These are phyloP conservation scores for Limnomonas spitsbergensis DNA, from an alignment of 139 green algal genomes.

Conservation along the genomic window DNA sequence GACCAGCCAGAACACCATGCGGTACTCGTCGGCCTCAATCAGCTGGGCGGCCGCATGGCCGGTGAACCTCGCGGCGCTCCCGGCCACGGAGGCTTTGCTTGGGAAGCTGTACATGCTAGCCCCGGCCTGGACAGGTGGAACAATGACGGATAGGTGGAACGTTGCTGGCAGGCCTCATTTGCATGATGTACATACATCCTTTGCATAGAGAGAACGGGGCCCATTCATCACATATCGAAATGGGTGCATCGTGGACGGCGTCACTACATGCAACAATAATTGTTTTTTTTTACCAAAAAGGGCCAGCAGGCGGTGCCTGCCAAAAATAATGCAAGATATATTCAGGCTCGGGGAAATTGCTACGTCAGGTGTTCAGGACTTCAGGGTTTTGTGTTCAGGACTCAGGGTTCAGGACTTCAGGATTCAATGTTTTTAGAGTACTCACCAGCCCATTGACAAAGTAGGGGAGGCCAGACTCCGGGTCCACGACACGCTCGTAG, in stretches of 20 bases:
- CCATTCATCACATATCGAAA: too few species aligned
- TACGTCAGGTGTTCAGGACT: neutral
- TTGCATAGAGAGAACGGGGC: too few species aligned
- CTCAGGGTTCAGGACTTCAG: neutral
- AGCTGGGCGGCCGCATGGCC: neutral
- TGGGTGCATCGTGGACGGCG: too few species aligned
- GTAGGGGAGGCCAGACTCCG: slow-evolving; percentile 14
- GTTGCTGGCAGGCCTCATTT: too few species aligned
- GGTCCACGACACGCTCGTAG: slow-evolving; percentile 14
- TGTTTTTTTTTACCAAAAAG: neutral
- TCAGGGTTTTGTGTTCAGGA: neutral
- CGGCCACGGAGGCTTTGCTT: neutral
- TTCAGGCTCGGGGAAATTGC: neutral
- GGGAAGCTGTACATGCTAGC: slow-evolving; percentile 17
- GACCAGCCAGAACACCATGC: slow-evolving; percentile 17
- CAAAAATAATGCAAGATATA: neutral
- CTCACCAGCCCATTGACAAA: slow-evolving; percentile 19
- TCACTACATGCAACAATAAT: too few species aligned
- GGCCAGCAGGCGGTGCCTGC: neutral
- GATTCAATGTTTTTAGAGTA: neutral
- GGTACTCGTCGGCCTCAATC: neutral
- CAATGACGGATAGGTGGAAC: neutral
- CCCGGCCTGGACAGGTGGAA: neutral
- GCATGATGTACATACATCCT: too few species aligned
- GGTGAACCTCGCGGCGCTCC: slow-evolving; percentile 1